Percentiles rank a stretch among this genome's conserved stretches.
phyloP scores from a whole-genome alignment of 2,329 filamentous ascomycete species.

The Scedosporium minutisporum region DNA sequence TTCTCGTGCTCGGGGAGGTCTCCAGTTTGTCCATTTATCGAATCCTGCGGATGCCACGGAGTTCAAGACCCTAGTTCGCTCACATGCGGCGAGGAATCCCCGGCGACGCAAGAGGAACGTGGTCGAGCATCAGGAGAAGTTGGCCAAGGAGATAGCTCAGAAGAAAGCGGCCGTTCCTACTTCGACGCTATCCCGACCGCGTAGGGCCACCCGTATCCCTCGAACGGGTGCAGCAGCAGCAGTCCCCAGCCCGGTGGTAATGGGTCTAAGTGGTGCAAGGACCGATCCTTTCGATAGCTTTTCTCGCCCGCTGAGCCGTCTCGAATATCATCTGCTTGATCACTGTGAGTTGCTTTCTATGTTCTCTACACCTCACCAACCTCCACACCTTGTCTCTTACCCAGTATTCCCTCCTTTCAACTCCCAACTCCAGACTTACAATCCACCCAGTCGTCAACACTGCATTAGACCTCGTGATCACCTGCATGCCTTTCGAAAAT shows the following conservation, averaged over 20 bases:
- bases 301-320: neutral
- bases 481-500: neutral
- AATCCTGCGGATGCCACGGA: conserved; percentile 9
- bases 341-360: neutral
- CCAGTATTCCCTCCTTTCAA: too few relatives aligned
- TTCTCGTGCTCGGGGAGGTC: conserved; percentile 10
- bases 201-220: neutral
- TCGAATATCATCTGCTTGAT: neutral
- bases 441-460: neutral
- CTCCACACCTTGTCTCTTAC: too few relatives aligned
- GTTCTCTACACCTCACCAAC: too few relatives aligned
- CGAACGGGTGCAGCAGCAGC: neutral
- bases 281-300: neutral
- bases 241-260: neutral
- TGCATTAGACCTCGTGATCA: neutral
- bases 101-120: conserved; percentile 8
- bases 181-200: neutral
- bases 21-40: conserved; percentile 13
- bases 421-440: neutral
- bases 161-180: neutral
- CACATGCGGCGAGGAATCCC: conserved; percentile 13
- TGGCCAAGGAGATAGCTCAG: neutral
- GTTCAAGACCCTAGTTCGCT: conserved; percentile 11
- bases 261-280: neutral
- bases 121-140: conserved; percentile 8